These are phyloP conservation scores for Fusarium sp. DNA, from an alignment of 2,329 filamentous ascomycete species.

Conservation along the genomic window DNA sequence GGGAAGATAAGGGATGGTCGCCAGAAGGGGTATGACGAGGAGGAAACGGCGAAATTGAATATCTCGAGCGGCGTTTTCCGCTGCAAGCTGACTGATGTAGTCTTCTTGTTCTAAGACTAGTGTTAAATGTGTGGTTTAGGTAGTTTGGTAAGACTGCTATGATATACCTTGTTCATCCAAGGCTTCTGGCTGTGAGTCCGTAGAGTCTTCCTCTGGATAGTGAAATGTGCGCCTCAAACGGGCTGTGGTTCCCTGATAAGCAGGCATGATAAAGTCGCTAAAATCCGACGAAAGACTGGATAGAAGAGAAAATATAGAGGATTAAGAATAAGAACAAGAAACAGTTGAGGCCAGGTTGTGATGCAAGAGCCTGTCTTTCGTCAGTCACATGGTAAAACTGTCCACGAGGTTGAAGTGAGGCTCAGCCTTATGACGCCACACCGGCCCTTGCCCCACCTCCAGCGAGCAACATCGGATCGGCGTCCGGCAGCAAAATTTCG, in stretches of 20 bases:
- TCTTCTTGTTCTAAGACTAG: conserved; percentile 66
- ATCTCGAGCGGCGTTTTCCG: conserved; percentile 66
- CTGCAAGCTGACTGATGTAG: conserved; percentile 64
- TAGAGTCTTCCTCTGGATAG: conserved; percentile 71
- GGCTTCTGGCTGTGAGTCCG: conserved; percentile 62
- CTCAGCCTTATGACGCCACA: conserved; percentile 45
- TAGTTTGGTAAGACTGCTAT: background rate
- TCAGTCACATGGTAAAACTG: conserved; percentile 38
- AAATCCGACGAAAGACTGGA: background rate
- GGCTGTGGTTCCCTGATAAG: conserved; percentile 51
- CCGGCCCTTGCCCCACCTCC: conserved; percentile 17
- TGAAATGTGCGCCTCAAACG: conserved; percentile 80
- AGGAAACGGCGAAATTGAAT: conserved; percentile 66
- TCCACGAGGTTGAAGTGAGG: conserved; percentile 20
- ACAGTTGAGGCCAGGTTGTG: background rate
- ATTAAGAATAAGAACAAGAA: background rate
- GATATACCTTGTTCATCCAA: conserved; percentile 78
- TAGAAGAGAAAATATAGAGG: background rate
- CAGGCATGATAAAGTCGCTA: conserved; percentile 32
- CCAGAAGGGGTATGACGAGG: conserved; percentile 66
- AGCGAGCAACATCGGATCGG: conserved; percentile 11
- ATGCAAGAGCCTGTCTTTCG: conserved; percentile 17
- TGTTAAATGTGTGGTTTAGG: background rate
- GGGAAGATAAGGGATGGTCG: conserved; percentile 62
- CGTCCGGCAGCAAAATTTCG: conserved; percentile 41